Base-by-base conservation (phyloP, 305 asterid species). In the Ruellia speciosa region DNA sequence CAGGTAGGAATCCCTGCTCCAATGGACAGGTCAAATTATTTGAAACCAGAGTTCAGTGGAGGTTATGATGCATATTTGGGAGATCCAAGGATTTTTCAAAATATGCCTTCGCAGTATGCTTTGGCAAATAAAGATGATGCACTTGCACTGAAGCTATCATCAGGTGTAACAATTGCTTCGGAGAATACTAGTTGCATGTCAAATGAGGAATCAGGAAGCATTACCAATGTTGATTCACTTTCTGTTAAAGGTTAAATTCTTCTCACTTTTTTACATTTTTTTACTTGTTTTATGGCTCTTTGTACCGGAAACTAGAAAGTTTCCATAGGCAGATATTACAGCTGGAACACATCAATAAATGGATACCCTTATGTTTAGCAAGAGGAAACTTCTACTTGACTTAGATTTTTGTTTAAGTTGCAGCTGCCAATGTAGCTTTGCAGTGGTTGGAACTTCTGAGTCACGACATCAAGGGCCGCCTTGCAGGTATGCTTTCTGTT, bases 401-500 rank as follows among this genome's bases (percentile, higher is more conserved):
- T 9, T 70, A 15, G 24, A 8, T 40, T 52, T 49, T 56, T 35
- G 57, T 58, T 54, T 43, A 34, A 43, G 71, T 69, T 71, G 45
- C 87, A 92, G 99, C 97, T 68, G 96, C 99, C 33, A 85, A 74
- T 60, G 86, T 87, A 45, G 99, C 99, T 68, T 82, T 89, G 40
- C 96, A 89, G 45, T 93, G 99, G 99, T 68, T 93, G 87, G 97
- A 83, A 43, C 93, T 93, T 71, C 86, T 93, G 73, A 82, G 68
- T 66, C 95, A 81, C 67, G 99, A 93, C 69, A 76, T 85, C 20
- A 76, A 62, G 70, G 96, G 90, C 14, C 96, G 99, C 17, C 94
- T 93, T 69, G 82, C 94, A 52, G 96, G 98, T 80, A 67, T 6
- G 54, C 16, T 63, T 69, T 40, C 24, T 56, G 55, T 58, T 68